These are phyloP conservation scores for Zalaria obscura DNA, from an alignment of 2,329 filamentous ascomycete genomes.

Conservation along the genomic window DNA sequence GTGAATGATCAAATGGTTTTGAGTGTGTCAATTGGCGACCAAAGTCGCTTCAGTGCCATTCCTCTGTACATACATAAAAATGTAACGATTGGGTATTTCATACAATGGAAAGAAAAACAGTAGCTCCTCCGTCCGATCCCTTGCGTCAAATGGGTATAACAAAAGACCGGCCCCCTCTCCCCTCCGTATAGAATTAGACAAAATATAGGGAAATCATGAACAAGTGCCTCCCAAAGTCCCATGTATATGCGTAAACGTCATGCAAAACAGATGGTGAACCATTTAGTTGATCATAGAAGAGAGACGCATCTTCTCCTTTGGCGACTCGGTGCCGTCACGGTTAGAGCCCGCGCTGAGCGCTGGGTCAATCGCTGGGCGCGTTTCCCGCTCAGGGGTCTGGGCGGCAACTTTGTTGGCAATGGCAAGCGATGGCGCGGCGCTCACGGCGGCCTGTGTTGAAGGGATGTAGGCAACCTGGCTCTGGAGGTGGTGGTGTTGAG, in stretches of 20 bases:
- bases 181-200: too few relatives aligned
- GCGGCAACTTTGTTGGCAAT: slow-evolving; percentile 1
- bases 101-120: too few relatives aligned
- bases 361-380: slow-evolving; percentile 11
- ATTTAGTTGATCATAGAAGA: slow-evolving; percentile 14
- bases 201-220: too few relatives aligned
- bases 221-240: too few relatives aligned
- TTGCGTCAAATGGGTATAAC: neutral
- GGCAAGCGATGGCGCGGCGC: slow-evolving; percentile 1
- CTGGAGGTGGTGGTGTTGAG: slow-evolving; percentile 12
- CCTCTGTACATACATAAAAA: too few relatives aligned
- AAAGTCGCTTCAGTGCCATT: too few relatives aligned
- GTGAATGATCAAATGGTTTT: too few relatives aligned
- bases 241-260: too few relatives aligned
- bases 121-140: too few relatives aligned
- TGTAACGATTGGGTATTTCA: too few relatives aligned
- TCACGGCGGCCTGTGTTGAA: slow-evolving; percentile 2
- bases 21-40: too few relatives aligned
- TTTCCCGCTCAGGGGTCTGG: slow-evolving; percentile 5
- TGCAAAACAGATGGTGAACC: too few relatives aligned
- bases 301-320: slow-evolving; percentile 23
- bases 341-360: slow-evolving; percentile 13
- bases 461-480: neutral
- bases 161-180: neutral
- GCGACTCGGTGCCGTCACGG: slow-evolving; percentile 16